phyloP scores from a whole-genome alignment of 2,329 filamentous ascomycete species.

The Dactylellina leptospora region DNA sequence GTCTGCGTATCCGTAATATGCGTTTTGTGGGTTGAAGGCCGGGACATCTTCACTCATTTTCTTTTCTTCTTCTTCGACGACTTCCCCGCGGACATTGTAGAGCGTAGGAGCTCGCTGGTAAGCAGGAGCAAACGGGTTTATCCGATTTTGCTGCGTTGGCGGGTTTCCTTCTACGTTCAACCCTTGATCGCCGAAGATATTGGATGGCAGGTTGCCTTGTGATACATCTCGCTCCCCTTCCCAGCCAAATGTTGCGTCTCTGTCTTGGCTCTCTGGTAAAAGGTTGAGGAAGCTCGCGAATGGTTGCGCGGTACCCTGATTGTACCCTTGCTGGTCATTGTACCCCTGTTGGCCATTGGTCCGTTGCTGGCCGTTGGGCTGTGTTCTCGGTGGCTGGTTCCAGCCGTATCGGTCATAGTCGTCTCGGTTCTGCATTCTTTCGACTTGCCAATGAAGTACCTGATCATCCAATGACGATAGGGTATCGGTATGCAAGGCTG shows the following conservation, averaged over 20 bases:
- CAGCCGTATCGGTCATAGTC: background rate
- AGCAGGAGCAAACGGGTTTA: background rate
- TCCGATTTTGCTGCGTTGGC: background rate
- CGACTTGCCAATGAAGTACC: too few relatives aligned
- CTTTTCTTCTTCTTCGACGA: constrained; percentile 11
- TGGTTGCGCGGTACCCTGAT: background rate
- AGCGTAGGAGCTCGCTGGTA: background rate
- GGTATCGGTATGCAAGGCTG: too few relatives aligned
- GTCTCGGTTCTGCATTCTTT: constrained; percentile 1
- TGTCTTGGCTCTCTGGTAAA: background rate
- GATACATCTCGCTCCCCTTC: background rate
- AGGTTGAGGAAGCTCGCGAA: background rate
- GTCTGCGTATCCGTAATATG: background rate
- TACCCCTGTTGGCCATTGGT: background rate
- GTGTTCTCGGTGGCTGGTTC: background rate
- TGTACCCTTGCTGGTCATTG: background rate
- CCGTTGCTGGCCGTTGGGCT: background rate
- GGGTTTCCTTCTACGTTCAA: background rate
- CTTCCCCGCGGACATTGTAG: background rate
- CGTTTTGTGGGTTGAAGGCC: background rate
- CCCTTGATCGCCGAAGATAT: background rate
- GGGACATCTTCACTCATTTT: background rate
- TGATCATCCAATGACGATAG: too few relatives aligned
- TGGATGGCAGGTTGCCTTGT: background rate
- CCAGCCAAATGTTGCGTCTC: background rate